These are phyloP conservation scores for Pleurotus citrinopileatus DNA, from an alignment of 768 basidiomycete genomes.

Conservation along the genomic window DNA sequence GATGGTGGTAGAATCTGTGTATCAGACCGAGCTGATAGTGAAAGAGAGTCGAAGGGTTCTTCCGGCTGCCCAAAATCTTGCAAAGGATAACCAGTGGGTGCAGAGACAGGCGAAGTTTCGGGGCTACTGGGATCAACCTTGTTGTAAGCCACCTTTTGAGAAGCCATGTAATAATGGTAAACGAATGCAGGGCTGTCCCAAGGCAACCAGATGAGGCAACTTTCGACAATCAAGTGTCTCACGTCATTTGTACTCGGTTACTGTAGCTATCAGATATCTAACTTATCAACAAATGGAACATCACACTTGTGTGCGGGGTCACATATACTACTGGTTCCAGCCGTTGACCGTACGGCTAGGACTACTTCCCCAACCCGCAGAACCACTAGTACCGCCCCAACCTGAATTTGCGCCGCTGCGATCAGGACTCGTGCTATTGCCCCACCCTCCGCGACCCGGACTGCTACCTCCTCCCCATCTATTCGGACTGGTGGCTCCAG, in stretches of 20 bases:
- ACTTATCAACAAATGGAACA: too few species aligned
- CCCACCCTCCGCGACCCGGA: constrained; percentile 19
- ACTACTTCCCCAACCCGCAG: constrained; percentile 49
- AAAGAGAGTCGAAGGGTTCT: constrained; percentile 4
- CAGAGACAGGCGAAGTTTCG: constrained; percentile 6
- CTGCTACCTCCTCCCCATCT: constrained; percentile 24
- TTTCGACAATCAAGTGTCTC: too few species aligned
- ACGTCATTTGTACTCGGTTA: too few species aligned
- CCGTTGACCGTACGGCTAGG: constrained; percentile 49
- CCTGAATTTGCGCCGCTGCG: constrained; percentile 20
- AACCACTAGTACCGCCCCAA: constrained; percentile 16
- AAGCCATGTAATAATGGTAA: background rate
- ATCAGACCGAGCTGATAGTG: constrained; percentile 8
- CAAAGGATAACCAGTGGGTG: background rate
- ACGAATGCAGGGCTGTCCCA: background rate
- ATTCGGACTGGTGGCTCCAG: constrained; percentile 20
- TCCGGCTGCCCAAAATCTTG: constrained; percentile 6
- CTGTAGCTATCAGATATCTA: too few species aligned
- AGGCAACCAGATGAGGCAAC: background rate
- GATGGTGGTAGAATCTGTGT: background rate
- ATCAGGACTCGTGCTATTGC: constrained; percentile 13
- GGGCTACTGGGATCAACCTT: background rate
- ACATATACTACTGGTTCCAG: constrained; percentile 35
- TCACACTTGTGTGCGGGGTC: too few species aligned
- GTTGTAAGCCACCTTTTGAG: background rate